Conservation (phyloP, 306 rosid genomes). For the Cajanus cajan region DNA sequence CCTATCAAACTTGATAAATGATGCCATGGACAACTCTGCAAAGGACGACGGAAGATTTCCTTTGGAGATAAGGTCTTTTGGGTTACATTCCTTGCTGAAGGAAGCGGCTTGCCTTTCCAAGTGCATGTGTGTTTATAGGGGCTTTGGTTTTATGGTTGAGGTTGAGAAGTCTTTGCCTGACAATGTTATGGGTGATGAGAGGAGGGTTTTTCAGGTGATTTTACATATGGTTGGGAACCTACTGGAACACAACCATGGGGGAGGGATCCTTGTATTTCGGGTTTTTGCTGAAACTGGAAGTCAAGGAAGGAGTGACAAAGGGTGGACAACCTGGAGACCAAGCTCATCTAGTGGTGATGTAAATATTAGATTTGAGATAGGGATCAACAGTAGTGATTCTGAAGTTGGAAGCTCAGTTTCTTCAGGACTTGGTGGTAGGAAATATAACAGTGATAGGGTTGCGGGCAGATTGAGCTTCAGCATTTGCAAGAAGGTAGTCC, state of each 20-base stretch:
- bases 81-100: conserved; percentile 76
- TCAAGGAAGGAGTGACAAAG: conserved; percentile 88
- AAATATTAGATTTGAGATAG: conserved; percentile 81
- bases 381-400: conserved; percentile 53
- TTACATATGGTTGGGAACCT: conserved; percentile 95
- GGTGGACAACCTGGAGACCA: conserved; percentile 83
- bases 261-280: conserved; percentile 60
- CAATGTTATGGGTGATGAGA: conserved; percentile 88
- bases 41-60: conserved; percentile 81
- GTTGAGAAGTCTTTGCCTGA: conserved; percentile 84
- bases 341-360: conserved; percentile 78
- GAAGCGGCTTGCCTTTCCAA: conserved; percentile 96
- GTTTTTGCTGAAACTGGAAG: conserved; percentile 68
- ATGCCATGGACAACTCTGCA: conserved; percentile 82
- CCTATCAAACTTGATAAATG: conserved; percentile 79
- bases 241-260: conserved; percentile 57
- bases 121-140: conserved; percentile 79
- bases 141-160: conserved; percentile 69
- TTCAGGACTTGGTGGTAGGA: conserved; percentile 44
- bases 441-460: conserved; percentile 59
- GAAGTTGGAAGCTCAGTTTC: conserved; percentile 56
- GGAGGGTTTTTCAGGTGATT: conserved; percentile 97
- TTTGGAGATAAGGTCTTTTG: conserved; percentile 74
- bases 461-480: conserved; percentile 85
- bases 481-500: conserved; percentile 87